Base-by-base conservation (phyloP, 108 stramenopile genomes). In the Heterococcus sp. region DNA sequence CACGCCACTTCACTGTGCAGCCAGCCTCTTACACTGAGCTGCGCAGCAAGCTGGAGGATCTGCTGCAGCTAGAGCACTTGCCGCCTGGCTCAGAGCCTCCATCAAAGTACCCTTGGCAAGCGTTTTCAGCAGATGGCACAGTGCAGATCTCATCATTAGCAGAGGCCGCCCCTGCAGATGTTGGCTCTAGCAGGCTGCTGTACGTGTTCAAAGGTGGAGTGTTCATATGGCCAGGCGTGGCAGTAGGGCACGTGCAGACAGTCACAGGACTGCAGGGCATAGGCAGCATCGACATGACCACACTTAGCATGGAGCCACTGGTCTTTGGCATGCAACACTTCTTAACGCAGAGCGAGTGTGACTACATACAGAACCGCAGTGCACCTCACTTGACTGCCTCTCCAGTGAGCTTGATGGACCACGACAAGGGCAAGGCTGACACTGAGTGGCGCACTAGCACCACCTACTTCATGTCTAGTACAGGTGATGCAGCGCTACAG, bases 371-470 rank as follows among this genome's bases (percentile, higher is more conserved):
- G 38, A 64, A 86, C 32, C 75, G 63, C 38, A 91, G 92, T 14
- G 84, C 40, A 35, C 92, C 92, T 26, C 58, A 64, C 67, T 90
- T 95, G 89, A 66, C 84, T 35, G 92, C 93, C 37, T 92, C 91
- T 1, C 84, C 73, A 27, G 94, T 94, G 35, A 81, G 80, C 0
- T 86, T 95, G 4, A 93, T 91, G 91, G 94, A 95, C 79, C 83
- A 80, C 35, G 93, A 94, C 67, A 87, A 90, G 68, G 94, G 93
- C 32, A 91, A 91, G 71, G 87, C 90, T n/a, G 90, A 92, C 32
- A 88, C 90, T 28, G 91, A 95, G 67, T 95, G 92, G 90, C 90
- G 94, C 68, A 95, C 94, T 3, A 92, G 76, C n/a, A n/a, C n/a
- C n/a, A n/a, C n/a, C n/a, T n/a, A n/a, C n/a, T n/a, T n/a, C n/a